Evolutionary conservation across 1,139 yeast species (phyloP).

Genomic region (Pichia sp.): DNA sequence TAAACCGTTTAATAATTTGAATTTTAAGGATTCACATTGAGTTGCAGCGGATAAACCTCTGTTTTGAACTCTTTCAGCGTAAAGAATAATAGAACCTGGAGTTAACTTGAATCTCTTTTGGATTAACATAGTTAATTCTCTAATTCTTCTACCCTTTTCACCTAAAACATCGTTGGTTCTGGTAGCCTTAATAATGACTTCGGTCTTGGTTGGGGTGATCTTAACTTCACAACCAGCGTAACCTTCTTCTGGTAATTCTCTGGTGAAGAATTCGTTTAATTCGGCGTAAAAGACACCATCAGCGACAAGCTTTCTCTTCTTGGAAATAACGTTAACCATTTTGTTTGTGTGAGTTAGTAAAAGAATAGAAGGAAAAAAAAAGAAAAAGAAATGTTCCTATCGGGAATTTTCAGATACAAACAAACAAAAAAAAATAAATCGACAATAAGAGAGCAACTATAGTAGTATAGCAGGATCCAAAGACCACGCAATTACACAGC

Average conservation of each 20-base stretch:
- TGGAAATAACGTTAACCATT: slow-evolving; percentile 66
- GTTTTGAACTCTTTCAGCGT: slow-evolving; percentile 99
- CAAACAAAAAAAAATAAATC: background rate
- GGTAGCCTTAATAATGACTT: slow-evolving; percentile 97
- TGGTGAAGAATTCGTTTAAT: slow-evolving; percentile 99
- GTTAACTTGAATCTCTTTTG: slow-evolving; percentile 98
- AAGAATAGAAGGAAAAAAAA: background rate
- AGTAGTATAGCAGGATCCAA: too few relatives aligned
- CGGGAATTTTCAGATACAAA: too few relatives aligned
- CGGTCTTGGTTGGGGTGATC: slow-evolving; percentile 97
- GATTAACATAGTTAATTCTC: slow-evolving; percentile 94
- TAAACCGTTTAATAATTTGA: slow-evolving; percentile 97
- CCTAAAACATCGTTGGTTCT: slow-evolving; percentile 99
- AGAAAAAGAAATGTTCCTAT: background rate
- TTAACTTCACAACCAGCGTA: slow-evolving; percentile 99
- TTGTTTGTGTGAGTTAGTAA: slow-evolving; percentile 18
- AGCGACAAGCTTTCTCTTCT: slow-evolving; percentile 91
- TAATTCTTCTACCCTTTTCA: slow-evolving; percentile 99
- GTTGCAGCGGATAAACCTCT: slow-evolving; percentile 99
- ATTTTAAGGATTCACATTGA: slow-evolving; percentile 98
- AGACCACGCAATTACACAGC: too few relatives aligned
- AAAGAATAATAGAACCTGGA: slow-evolving; percentile 90
- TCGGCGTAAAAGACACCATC: slow-evolving; percentile 99
- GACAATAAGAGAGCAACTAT: too few relatives aligned
- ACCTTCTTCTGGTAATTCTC: slow-evolving; percentile 99